Evolutionary conservation across 768 basidiomycete species (phyloP).

Genomic region (Thelephora ganbajun): DNA sequence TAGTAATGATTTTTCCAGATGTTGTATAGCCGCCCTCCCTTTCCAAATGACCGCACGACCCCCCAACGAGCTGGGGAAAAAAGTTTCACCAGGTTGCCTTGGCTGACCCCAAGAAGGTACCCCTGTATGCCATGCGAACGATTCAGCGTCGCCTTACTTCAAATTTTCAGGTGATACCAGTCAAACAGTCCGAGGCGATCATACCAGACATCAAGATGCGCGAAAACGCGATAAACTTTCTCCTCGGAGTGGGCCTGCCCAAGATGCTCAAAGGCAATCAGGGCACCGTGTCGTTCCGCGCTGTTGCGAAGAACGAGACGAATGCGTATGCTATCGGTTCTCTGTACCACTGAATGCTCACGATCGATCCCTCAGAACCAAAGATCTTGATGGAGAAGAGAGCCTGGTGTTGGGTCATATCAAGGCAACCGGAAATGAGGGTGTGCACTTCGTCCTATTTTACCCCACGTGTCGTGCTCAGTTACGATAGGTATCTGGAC

Average conservation of each 20-base stretch:
- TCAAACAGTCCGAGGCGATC: conserved; percentile 52
- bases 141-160: neutral
- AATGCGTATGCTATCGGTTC: conserved; percentile 12
- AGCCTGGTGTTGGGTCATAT: conserved; percentile 76
- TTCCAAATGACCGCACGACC: neutral
- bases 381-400: conserved; percentile 76
- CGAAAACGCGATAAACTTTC: conserved; percentile 39
- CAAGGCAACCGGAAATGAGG: conserved; percentile 67
- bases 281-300: conserved; percentile 14
- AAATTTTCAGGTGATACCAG: conserved; percentile 26
- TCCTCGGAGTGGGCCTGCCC: conserved; percentile 8
- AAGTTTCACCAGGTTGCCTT: conserved; percentile 13
- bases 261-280: conserved; percentile 14
- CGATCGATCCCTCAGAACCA: conserved; percentile 36
- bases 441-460: conserved; percentile 19
- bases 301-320: conserved; percentile 17
- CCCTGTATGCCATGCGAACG: neutral
- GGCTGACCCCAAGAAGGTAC: conserved; percentile 10
- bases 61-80: conserved; percentile 10
- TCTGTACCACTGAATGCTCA: neutral
- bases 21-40: no score
- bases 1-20: no score
- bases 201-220: conserved; percentile 48
- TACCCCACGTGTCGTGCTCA: no score
- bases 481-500: conserved; percentile 72